These are phyloP conservation scores for Rutstroemia sp. DNA, from an alignment of 2,329 filamentous ascomycete genomes.

Conservation along the genomic window DNA sequence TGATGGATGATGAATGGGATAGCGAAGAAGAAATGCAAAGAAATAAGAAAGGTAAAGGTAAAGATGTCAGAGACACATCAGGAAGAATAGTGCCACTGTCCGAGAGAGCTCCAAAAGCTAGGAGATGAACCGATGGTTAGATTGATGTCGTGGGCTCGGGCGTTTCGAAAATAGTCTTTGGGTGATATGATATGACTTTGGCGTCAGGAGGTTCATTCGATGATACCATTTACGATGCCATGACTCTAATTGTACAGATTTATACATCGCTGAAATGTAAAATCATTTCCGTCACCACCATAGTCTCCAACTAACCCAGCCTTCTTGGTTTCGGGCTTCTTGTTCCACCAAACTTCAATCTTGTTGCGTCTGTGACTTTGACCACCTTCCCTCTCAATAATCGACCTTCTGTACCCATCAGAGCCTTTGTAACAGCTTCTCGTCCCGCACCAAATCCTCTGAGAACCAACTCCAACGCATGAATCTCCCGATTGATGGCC, in stretches of 20 bases:
- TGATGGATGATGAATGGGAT: constrained; percentile 33
- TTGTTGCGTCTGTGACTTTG: constrained; percentile 77
- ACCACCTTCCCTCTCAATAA: constrained; percentile 66
- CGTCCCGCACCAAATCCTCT: constrained; percentile 81
- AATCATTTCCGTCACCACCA: not conserved
- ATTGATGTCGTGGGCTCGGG: not conserved
- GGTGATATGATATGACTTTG: constrained; percentile 5
- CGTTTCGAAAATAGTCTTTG: constrained; percentile 12
- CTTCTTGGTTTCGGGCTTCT: constrained; percentile 79
- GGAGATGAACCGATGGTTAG: constrained; percentile 8
- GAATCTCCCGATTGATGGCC: constrained; percentile 69
- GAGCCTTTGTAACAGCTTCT: constrained; percentile 82
- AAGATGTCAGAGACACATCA: constrained; percentile 38
- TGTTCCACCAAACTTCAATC: constrained; percentile 91
- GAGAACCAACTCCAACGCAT: constrained; percentile 70
- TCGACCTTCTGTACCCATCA: constrained; percentile 79
- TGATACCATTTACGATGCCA: constrained; percentile 19
- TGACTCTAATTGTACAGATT: constrained; percentile 12
- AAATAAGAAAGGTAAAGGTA: constrained; percentile 32
- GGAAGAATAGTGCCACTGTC: constrained; percentile 45
- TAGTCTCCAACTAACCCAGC: constrained; percentile 38
- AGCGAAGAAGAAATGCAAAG: constrained; percentile 38
- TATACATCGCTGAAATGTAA: constrained; percentile 9
- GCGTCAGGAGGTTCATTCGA: constrained; percentile 9
- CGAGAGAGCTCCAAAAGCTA: constrained; percentile 40